These are phyloP conservation scores for Gracilaria caudata DNA, from an alignment of 23 red algal genomes.

Conservation along the genomic window DNA sequence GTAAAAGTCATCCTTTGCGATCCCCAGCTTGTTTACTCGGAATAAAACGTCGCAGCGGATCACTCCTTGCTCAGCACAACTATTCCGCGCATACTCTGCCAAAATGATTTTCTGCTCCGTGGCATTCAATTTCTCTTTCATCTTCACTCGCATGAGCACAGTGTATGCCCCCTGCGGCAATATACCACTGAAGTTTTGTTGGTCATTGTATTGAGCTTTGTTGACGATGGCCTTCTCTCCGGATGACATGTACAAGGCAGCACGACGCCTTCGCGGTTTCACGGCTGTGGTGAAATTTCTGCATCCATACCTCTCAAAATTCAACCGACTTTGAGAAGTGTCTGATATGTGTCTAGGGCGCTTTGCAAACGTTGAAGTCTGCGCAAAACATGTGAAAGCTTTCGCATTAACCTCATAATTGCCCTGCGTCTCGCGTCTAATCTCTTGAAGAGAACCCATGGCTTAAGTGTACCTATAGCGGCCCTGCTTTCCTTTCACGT, in stretches of 20 bases:
- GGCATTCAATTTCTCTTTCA: conserved; percentile 15
- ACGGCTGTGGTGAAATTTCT: not conserved
- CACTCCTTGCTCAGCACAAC: conserved; percentile 58
- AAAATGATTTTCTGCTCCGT: conserved; percentile 42
- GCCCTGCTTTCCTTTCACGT: not conserved
- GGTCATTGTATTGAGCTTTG: not conserved
- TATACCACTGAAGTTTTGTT: not conserved
- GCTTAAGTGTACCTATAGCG: too few species aligned
- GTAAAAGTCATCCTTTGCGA: conserved; percentile 52
- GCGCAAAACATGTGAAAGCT: conserved; percentile 16
- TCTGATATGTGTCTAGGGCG: not conserved
- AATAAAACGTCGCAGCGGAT: conserved; percentile 70
- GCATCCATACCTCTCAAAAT: not conserved
- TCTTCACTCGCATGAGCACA: conserved; percentile 26
- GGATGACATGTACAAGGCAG: conserved; percentile 3
- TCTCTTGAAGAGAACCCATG: not conserved
- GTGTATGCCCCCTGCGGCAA: conserved; percentile 44
- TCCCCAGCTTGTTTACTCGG: conserved; percentile 30
- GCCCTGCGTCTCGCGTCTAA: not conserved
- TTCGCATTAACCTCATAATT: not conserved
- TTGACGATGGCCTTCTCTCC: conserved; percentile 4
- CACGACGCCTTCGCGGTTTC: not conserved
- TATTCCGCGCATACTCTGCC: conserved; percentile 60
- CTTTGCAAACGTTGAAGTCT: not conserved
- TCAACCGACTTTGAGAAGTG: not conserved